Evolutionary conservation across 108 stramenopile species (phyloP).

Genomic region (Mediolabrus comicus): DNA sequence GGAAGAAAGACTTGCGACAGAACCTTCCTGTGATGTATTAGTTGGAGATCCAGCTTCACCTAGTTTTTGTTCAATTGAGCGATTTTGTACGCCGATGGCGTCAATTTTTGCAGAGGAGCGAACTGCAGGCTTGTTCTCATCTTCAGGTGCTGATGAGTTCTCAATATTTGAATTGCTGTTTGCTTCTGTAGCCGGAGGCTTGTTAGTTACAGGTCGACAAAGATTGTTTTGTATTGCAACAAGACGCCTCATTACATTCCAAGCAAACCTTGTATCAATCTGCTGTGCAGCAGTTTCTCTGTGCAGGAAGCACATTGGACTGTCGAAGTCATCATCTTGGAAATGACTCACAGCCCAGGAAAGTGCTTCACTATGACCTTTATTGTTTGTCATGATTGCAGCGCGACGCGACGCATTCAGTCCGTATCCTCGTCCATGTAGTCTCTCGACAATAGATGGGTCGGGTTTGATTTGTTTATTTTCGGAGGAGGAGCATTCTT

Average conservation of each 20-base stretch:
- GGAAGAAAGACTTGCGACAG: slow-evolving; percentile 34
- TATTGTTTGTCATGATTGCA: slow-evolving; percentile 58
- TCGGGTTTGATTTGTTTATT: slow-evolving; percentile 13
- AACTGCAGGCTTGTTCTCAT: neutral
- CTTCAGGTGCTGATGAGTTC: too few relatives aligned
- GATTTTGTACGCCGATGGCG: too few relatives aligned
- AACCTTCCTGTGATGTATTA: slow-evolving; percentile 43
- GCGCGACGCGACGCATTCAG: slow-evolving; percentile 72
- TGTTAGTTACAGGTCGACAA: neutral
- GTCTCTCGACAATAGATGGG: slow-evolving; percentile 34
- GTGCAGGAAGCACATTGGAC: slow-evolving; percentile 52
- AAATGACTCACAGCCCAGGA: slow-evolving; percentile 78
- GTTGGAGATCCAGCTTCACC: too few relatives aligned
- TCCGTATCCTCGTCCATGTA: slow-evolving; percentile 61
- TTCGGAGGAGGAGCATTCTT: neutral
- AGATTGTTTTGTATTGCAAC: neutral
- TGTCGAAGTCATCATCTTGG: slow-evolving; percentile 65
- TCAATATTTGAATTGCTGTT: too few relatives aligned
- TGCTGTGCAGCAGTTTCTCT: slow-evolving; percentile 9
- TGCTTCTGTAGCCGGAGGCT: neutral
- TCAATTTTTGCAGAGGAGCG: too few relatives aligned
- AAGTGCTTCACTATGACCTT: slow-evolving; percentile 60
- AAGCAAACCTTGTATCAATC: slow-evolving; percentile 7
- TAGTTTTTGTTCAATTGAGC: neutral
- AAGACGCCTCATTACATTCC: slow-evolving; percentile 7